Conservation (phyloP, 1,284 basidiomycete genomes). For the Ganoderma leucocontextum region DNA sequence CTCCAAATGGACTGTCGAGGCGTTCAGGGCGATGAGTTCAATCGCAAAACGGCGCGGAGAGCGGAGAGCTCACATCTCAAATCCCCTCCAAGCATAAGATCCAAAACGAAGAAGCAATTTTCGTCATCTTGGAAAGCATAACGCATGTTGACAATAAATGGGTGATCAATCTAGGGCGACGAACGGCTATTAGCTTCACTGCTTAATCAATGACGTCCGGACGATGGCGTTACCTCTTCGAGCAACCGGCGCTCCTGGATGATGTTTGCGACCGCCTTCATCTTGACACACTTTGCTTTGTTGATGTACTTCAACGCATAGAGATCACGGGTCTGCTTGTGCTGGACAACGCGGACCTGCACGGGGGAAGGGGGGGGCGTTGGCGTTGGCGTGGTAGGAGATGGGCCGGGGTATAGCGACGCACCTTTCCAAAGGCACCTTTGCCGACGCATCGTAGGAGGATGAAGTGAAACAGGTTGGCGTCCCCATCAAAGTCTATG, state of each 20-base stretch:
- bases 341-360: conserved; percentile 97
- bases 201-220: neutral
- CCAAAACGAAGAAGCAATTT: conserved; percentile 98
- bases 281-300: conserved; percentile 96
- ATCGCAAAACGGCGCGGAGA: neutral
- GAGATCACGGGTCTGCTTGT: conserved; percentile 94
- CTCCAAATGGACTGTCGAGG: conserved; percentile 86
- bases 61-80: conserved; percentile 77
- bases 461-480: conserved; percentile 97
- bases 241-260: conserved; percentile 93
- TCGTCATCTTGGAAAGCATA: conserved; percentile 99
- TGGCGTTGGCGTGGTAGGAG: conserved; percentile 5
- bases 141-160: conserved; percentile 95
- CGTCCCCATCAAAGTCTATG: conserved; percentile 97
- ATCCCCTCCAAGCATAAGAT: conserved; percentile 98
- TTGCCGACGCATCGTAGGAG: conserved; percentile 95
- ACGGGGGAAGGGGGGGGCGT: neutral
- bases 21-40: conserved; percentile 11
- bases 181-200: neutral
- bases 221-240: conserved; percentile 74
- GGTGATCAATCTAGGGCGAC: conserved; percentile 86
- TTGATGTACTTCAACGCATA: conserved; percentile 99
- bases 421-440: conserved; percentile 97
- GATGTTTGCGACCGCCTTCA: conserved; percentile 97
- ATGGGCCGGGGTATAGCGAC: conserved; percentile 25